Evolutionary conservation across 2,329 filamentous ascomycete species (phyloP).

Genomic region (Fonsecaea pedrosoi): DNA sequence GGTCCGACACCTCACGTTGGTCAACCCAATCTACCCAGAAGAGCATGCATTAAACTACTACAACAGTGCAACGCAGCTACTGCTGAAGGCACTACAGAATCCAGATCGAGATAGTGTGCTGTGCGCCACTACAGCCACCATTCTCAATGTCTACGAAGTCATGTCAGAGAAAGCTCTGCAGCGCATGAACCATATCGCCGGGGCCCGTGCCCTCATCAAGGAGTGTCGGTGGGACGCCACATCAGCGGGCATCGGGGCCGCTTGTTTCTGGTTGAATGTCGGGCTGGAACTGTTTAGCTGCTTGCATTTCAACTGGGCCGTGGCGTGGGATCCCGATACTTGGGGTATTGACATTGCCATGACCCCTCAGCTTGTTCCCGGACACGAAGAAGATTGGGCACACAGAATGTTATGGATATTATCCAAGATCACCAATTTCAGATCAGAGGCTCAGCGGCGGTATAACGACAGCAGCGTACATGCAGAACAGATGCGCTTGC

Average conservation of each 20-base stretch:
- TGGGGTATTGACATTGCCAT: constrained; percentile 88
- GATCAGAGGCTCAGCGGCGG: constrained; percentile 67
- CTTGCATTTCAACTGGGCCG: constrained; percentile 83
- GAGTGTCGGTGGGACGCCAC: constrained; percentile 88
- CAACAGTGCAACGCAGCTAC: constrained; percentile 79
- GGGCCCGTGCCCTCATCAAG: constrained; percentile 82
- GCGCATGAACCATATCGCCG: constrained; percentile 88
- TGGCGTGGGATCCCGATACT: constrained; percentile 86
- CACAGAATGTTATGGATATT: constrained; percentile 88
- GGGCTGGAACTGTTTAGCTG: constrained; percentile 90
- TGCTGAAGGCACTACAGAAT: constrained; percentile 79
- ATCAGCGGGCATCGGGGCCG: constrained; percentile 77
- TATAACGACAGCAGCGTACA: constrained; percentile 65
- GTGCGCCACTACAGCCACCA: constrained; percentile 84
- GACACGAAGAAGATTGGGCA: constrained; percentile 82
- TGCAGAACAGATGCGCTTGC: constrained; percentile 65
- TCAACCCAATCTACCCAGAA: constrained; percentile 70
- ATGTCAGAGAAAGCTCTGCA: constrained; percentile 82
- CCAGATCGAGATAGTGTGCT: constrained; percentile 82
- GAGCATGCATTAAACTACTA: constrained; percentile 84
- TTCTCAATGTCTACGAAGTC: constrained; percentile 90
- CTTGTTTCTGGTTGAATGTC: constrained; percentile 94
- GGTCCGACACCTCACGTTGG: constrained; percentile 77
- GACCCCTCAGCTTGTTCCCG: constrained; percentile 57
- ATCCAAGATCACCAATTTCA: constrained; percentile 85